Evolutionary conservation across 257 asterid species (phyloP).

Genomic region (Striga asiatica): DNA sequence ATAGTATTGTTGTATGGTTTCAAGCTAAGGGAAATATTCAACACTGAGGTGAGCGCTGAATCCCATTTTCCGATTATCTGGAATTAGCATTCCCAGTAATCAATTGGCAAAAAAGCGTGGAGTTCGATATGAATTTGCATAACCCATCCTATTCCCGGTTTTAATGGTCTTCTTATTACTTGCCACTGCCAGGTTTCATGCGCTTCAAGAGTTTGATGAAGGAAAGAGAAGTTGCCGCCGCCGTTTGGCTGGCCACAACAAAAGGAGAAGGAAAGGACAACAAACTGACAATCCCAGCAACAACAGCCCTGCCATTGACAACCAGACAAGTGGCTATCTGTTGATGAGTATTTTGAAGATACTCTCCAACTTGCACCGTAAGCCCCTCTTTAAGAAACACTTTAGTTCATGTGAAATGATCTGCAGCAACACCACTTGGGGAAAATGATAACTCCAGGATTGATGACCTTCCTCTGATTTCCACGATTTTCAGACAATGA

Average conservation of each 20-base stretch:
- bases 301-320: constrained; percentile 32
- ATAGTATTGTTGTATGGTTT: not conserved
- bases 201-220: constrained; percentile 78
- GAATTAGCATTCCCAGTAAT: not conserved
- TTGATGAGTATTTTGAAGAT: constrained; percentile 59
- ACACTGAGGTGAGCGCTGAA: not conserved
- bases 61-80: not conserved
- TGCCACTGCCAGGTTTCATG: constrained; percentile 52
- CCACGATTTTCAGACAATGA: constrained; percentile 42
- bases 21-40: not conserved
- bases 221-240: constrained; percentile 78
- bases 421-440: not conserved
- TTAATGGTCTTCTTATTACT: not conserved
- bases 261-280: constrained; percentile 73
- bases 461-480: constrained; percentile 16
- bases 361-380: constrained; percentile 69
- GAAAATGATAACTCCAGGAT: constrained; percentile 4
- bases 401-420: constrained; percentile 1
- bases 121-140: not conserved
- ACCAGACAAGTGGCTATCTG: constrained; percentile 50
- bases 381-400: constrained; percentile 17
- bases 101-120: not conserved
- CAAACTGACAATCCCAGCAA: constrained; percentile 27
- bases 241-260: constrained; percentile 73
- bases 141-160: not conserved